Evolutionary conservation across 2,329 filamentous ascomycete genomes (phyloP).

Genomic region (Venturia effusa): DNA sequence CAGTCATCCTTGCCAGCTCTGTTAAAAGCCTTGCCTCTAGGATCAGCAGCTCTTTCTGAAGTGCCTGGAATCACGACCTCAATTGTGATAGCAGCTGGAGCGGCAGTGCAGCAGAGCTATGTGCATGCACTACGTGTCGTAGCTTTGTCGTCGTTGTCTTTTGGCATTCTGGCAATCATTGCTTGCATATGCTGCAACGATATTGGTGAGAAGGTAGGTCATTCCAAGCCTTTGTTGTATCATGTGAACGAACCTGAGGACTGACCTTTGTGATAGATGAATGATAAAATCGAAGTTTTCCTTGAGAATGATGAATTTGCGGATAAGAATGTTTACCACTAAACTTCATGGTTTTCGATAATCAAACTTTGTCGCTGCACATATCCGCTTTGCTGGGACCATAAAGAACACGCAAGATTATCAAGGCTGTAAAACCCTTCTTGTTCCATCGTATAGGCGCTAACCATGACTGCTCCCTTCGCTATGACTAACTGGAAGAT

Average conservation of each 20-base stretch:
- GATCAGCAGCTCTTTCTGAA: neutral
- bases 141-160: conserved; percentile 21
- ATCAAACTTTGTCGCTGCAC: neutral
- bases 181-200: conserved; percentile 23
- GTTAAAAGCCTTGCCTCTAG: neutral
- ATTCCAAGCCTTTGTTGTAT: neutral
- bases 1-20: neutral
- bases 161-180: conserved; percentile 22
- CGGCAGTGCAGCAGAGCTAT: neutral
- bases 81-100: neutral
- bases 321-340: conserved; percentile 16
- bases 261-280: neutral
- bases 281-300: conserved; percentile 15
- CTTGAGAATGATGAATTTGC: conserved; percentile 18
- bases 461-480: neutral
- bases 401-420: neutral
- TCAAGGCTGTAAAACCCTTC: neutral
- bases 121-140: conserved; percentile 15
- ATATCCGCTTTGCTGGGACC: neutral
- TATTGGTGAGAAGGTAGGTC: conserved; percentile 23
- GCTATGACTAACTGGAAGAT: neutral
- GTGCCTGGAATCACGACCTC: neutral
- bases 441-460: neutral
- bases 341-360: neutral
- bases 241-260: neutral